Percentiles rank a stretch among this genome's conserved stretches.
phyloP scores from a whole-genome alignment of 176 grass and related monocot species.

The Oropetium thomaeum region DNA sequence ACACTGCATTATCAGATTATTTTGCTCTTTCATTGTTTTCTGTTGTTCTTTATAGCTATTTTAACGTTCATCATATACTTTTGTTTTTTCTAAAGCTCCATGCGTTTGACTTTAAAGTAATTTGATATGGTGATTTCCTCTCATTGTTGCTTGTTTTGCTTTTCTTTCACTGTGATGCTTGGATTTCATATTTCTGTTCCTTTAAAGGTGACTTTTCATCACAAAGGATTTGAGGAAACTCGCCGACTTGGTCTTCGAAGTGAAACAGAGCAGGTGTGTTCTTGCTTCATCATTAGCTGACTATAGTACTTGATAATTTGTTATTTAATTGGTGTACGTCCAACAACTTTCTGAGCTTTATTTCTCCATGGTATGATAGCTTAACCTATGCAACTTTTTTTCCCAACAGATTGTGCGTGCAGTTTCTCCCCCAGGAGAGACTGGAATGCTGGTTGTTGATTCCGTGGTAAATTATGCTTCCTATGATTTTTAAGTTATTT shows the following conservation, averaged over 20 bases:
- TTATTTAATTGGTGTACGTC: conserved; percentile 20
- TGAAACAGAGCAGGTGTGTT: conserved; percentile 85
- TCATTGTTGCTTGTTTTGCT: conserved; percentile 1
- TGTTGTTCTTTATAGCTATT: not conserved
- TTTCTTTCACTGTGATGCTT: not conserved
- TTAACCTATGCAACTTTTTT: conserved; percentile 13
- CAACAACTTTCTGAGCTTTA: not conserved
- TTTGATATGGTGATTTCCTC: not conserved
- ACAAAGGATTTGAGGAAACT: conserved; percentile 98
- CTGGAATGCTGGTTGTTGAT: conserved; percentile 97
- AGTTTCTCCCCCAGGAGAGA: conserved; percentile 78
- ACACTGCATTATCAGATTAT: conserved; percentile 12
- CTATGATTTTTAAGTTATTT: conserved; percentile 27
- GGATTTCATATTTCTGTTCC: not conserved
- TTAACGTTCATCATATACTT: conserved; percentile 5
- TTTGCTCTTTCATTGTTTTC: not conserved
- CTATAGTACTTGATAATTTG: conserved; percentile 5
- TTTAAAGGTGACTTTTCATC: conserved; percentile 77
- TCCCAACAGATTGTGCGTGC: conserved; percentile 67
- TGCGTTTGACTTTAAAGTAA: conserved; percentile 3
- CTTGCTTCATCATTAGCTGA: not conserved
- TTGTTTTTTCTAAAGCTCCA: conserved; percentile 1
- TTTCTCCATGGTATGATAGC: conserved; percentile 2
- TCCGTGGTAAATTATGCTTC: conserved; percentile 80
- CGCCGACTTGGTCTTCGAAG: conserved; percentile 83